These are phyloP conservation scores for Asclepias syriaca DNA, from an alignment of 257 asterid genomes.

Conservation along the genomic window DNA sequence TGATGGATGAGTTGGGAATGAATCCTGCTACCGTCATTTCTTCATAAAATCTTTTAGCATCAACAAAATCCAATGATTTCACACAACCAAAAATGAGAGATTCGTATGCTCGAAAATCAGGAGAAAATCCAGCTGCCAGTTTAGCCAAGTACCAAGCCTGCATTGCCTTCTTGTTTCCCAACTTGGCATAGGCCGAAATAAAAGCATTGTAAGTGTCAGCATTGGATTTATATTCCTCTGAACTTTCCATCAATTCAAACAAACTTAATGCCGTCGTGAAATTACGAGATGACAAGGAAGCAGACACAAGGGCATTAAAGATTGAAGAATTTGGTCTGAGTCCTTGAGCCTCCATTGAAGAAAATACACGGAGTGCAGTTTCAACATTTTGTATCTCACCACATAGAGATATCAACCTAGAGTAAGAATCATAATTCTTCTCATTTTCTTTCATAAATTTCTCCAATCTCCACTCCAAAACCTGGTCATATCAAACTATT, in stretches of 20 bases:
- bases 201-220: constrained; percentile 37
- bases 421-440: constrained; percentile 25
- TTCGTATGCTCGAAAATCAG: constrained; percentile 33
- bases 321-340: constrained; percentile 29
- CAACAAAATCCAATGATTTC: constrained; percentile 28
- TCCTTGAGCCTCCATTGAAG: constrained; percentile 50
- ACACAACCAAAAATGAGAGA: constrained; percentile 34
- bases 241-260: constrained; percentile 43
- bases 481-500: constrained; percentile 27
- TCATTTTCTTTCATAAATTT: constrained; percentile 26
- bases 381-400: constrained; percentile 36
- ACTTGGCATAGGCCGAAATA: constrained; percentile 32
- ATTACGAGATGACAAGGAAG: constrained; percentile 43
- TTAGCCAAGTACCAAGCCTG: constrained; percentile 39
- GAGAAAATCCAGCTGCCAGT: constrained; percentile 28
- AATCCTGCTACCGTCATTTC: constrained; percentile 36
- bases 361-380: constrained; percentile 34
- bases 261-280: constrained; percentile 43
- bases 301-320: constrained; percentile 40
- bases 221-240: constrained; percentile 33
- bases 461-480: constrained; percentile 48
- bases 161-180: constrained; percentile 37
- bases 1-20: constrained; percentile 21
- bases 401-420: constrained; percentile 33
- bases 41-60: constrained; percentile 35